Evolutionary conservation across 1,284 basidiomycete species (phyloP).

Genomic region (Caloboletus firmus): DNA sequence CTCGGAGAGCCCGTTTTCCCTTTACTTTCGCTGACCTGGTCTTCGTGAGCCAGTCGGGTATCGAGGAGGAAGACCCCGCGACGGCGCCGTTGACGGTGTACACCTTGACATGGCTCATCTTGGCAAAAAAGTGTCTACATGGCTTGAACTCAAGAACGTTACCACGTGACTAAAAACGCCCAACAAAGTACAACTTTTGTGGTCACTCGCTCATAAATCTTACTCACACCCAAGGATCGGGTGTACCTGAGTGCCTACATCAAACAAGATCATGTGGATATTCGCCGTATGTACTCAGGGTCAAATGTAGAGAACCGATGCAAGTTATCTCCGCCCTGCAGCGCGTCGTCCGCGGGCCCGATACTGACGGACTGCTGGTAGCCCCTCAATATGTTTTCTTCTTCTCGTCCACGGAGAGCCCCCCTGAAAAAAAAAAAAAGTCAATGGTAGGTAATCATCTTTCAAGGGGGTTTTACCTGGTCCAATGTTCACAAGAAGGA

Average conservation of each 20-base stretch:
- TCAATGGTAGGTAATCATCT: neutral
- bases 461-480: conserved; percentile 55
- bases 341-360: neutral
- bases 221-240: neutral
- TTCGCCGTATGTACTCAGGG: conserved; percentile 18
- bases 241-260: neutral
- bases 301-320: conserved; percentile 5
- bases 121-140: neutral
- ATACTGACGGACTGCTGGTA: neutral
- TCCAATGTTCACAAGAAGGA: conserved; percentile 98
- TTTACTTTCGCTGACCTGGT: conserved; percentile 58
- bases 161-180: conserved; percentile 21
- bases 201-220: neutral
- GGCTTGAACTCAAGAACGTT: neutral
- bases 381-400: conserved; percentile 82
- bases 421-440: conserved; percentile 49
- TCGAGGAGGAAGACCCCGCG: conserved; percentile 78
- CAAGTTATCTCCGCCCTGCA: conserved; percentile 6
- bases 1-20: conserved; percentile 60
- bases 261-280: conserved; percentile 21
- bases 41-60: conserved; percentile 86
- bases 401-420: conserved; percentile 98
- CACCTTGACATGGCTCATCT: conserved; percentile 60
- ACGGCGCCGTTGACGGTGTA: conserved; percentile 90
- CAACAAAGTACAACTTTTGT: neutral